phyloP scores from a whole-genome alignment of 2,329 filamentous ascomycete species.

The Calonectria pseudoreteaudii region DNA sequence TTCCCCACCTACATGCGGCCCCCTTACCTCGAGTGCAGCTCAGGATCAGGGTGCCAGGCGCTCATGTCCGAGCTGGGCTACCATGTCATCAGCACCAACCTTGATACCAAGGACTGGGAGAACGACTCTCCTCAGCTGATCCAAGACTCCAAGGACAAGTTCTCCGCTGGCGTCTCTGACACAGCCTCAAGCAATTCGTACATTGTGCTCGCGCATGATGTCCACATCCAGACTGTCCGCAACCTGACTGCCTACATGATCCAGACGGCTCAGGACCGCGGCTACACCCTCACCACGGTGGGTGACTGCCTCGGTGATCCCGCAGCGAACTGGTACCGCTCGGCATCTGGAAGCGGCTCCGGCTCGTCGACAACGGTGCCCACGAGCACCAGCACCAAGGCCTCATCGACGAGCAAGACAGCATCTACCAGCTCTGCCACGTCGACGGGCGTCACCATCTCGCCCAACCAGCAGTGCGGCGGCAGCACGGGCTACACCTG shows the following conservation, averaged over 20 bases:
- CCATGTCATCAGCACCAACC: slow-evolving; percentile 66
- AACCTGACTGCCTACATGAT: slow-evolving; percentile 59
- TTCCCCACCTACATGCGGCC: slow-evolving; percentile 58
- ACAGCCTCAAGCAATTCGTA: slow-evolving; percentile 49
- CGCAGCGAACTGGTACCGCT: slow-evolving; percentile 64
- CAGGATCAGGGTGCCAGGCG: slow-evolving; percentile 52
- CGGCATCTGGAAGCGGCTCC: slow-evolving; percentile 31
- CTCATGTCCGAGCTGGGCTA: slow-evolving; percentile 59
- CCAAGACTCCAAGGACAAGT: slow-evolving; percentile 55
- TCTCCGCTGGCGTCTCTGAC: slow-evolving; percentile 50
- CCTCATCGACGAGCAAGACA: slow-evolving; percentile 16
- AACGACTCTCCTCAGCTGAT: slow-evolving; percentile 63
- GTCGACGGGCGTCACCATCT: slow-evolving; percentile 39
- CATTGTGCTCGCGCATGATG: slow-evolving; percentile 66
- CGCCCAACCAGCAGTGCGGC: slow-evolving; percentile 53
- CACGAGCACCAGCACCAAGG: slow-evolving; percentile 28
- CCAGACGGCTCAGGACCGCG: slow-evolving; percentile 51
- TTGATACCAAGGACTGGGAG: slow-evolving; percentile 72
- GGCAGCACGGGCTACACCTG: slow-evolving; percentile 51
- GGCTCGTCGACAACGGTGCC: slow-evolving; percentile 16
- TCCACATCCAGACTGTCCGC: slow-evolving; percentile 59
- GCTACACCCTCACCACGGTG: slow-evolving; percentile 63
- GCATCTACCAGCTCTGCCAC: slow-evolving; percentile 30
- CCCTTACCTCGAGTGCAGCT: slow-evolving; percentile 58
- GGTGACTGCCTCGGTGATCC: slow-evolving; percentile 69